Conservation (phyloP, 2,329 filamentous ascomycete genomes). For the Aspergillus felis region DNA sequence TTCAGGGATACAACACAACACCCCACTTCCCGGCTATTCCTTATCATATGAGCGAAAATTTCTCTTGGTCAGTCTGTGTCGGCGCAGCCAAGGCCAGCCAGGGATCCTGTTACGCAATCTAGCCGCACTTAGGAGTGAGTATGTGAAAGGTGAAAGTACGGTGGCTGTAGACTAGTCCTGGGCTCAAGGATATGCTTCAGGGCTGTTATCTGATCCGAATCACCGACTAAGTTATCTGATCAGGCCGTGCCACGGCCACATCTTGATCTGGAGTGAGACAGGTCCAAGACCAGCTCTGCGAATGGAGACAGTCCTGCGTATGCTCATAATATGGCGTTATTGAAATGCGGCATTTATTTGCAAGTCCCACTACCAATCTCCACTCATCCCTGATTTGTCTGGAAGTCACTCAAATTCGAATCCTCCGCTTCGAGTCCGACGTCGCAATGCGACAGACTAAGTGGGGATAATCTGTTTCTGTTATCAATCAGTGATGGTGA, state of each 20-base stretch:
- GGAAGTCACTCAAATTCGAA: neutral
- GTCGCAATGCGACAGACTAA: neutral
- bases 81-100: neutral
- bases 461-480: neutral
- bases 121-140: neutral
- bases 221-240: conserved; percentile 7
- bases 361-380: neutral
- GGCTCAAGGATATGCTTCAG: neutral
- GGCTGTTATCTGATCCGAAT: conserved; percentile 8
- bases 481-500: neutral
- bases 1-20: neutral
- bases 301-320: neutral
- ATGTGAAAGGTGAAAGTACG: neutral
- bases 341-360: neutral
- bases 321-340: neutral
- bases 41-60: neutral
- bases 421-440: neutral
- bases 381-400: neutral
- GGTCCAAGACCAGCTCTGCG: neutral
- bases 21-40: neutral
- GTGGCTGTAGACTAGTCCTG: neutral
- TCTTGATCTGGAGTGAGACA: neutral
- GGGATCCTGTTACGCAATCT: neutral
- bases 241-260: neutral
- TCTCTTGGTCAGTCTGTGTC: too few relatives aligned